Evolutionary conservation across 2,329 filamentous ascomycete genomes (phyloP).

Genomic region (Sclerotinia minor): DNA sequence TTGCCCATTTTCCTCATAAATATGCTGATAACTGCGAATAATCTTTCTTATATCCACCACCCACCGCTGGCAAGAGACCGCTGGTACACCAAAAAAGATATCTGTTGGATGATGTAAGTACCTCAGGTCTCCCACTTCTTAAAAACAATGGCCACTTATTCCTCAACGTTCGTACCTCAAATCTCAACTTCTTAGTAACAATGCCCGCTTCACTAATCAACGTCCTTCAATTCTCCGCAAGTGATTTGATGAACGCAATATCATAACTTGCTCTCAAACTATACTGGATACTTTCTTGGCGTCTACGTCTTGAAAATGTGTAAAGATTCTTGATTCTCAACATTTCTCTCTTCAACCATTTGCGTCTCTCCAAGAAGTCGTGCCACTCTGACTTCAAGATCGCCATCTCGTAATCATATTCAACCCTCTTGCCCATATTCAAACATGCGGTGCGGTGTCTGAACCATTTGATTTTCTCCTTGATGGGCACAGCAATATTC

Average conservation of each 20-base stretch:
- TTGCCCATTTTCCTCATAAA: background rate
- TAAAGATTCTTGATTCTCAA: background rate
- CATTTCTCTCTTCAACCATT: constrained; percentile 20
- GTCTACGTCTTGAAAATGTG: background rate
- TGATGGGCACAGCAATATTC: background rate
- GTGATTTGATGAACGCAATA: constrained; percentile 14
- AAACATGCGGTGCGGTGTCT: background rate
- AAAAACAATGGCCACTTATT: background rate
- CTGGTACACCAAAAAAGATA: constrained; percentile 19
- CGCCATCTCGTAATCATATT: background rate
- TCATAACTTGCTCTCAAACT: constrained; percentile 6
- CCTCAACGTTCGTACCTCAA: background rate
- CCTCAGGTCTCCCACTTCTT: background rate
- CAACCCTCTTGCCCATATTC: background rate
- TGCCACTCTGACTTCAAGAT: background rate
- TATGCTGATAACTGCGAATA: constrained; percentile 6
- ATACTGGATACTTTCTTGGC: background rate
- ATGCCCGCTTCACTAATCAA: background rate
- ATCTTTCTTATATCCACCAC: background rate
- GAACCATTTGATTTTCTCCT: background rate
- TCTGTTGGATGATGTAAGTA: constrained; percentile 10
- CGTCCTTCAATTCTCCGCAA: background rate
- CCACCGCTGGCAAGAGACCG: background rate
- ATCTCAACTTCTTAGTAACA: background rate
- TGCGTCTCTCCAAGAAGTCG: constrained; percentile 7